Evolutionary conservation across 495 filamentous ascomycete genomes (phyloP).

Genomic region (Hypoxylon intermedium): DNA sequence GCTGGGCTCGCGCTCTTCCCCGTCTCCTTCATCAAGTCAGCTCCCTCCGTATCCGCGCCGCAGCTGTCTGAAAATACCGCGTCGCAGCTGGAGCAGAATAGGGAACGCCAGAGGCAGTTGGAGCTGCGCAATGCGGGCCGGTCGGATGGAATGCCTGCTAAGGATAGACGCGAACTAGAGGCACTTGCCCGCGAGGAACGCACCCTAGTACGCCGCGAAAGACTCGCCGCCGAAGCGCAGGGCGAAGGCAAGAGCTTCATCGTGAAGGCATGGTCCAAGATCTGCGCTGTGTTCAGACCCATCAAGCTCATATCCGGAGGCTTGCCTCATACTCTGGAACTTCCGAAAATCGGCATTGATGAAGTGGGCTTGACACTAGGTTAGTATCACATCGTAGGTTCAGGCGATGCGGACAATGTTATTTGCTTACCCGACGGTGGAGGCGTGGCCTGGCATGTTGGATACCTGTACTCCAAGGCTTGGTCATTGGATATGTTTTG

Average conservation of each 20-base stretch:
- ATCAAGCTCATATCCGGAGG: conserved; percentile 36
- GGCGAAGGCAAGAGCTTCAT: conserved; percentile 75
- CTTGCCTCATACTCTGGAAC: conserved; percentile 27
- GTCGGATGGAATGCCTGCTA: conserved; percentile 73
- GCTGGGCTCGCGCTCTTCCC: conserved; percentile 89
- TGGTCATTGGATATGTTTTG: conserved; percentile 18
- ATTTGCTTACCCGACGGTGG: conserved; percentile 30
- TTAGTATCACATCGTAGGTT: conserved; percentile 4
- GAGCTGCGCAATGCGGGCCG: conserved; percentile 85
- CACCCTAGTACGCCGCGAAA: conserved; percentile 87
- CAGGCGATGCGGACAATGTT: not conserved
- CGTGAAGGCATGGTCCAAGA: conserved; percentile 75
- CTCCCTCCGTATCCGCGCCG: conserved; percentile 79
- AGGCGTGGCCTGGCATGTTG: conserved; percentile 27
- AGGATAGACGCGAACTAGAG: conserved; percentile 89
- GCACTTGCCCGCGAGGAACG: conserved; percentile 86
- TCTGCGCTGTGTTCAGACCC: conserved; percentile 77
- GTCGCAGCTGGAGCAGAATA: conserved; percentile 80
- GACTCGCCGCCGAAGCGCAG: conserved; percentile 79
- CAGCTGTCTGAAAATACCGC: conserved; percentile 75
- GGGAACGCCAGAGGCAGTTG: conserved; percentile 88
- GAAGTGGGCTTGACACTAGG: conserved; percentile 17
- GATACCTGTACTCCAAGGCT: conserved; percentile 23
- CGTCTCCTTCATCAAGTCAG: conserved; percentile 86
- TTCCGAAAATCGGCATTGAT: conserved; percentile 28